These are phyloP conservation scores for Pleurotus giganteus DNA, from an alignment of 768 basidiomycete species.

Conservation along the genomic window DNA sequence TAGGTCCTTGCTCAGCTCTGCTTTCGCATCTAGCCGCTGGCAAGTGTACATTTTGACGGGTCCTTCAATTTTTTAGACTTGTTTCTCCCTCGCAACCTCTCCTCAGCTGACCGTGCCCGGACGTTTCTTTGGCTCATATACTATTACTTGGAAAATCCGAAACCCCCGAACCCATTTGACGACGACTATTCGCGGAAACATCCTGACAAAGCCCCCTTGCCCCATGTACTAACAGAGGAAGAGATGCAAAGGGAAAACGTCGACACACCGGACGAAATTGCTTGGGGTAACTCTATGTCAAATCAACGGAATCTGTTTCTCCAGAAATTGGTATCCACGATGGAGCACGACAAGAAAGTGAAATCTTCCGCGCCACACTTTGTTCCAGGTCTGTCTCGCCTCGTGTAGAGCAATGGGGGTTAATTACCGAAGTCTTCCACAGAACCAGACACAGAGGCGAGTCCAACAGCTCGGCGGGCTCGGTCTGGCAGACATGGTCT, in stretches of 20 bases:
- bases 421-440: neutral
- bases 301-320: constrained; percentile 68
- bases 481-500: constrained; percentile 31
- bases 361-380: constrained; percentile 42
- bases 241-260: constrained; percentile 70
- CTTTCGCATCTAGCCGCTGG: constrained; percentile 42
- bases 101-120: constrained; percentile 68
- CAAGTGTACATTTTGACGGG: constrained; percentile 71
- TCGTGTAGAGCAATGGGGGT: neutral
- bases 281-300: constrained; percentile 78
- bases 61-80: constrained; percentile 77
- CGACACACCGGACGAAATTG: constrained; percentile 73
- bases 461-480: constrained; percentile 24
- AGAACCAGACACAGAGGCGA: constrained; percentile 28
- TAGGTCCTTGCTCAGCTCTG: neutral
- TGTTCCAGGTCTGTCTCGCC: constrained; percentile 37
- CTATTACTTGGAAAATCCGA: constrained; percentile 72
- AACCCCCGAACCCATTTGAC: constrained; percentile 70
- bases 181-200: constrained; percentile 58
- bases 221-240: constrained; percentile 52
- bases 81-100: constrained; percentile 68
- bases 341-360: constrained; percentile 49
- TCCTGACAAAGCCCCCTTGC: constrained; percentile 61
- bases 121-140: constrained; percentile 84
- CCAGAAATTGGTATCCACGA: constrained; percentile 59